Evolutionary conservation across 2,329 filamentous ascomycete species (phyloP).

Genomic region (Dactylonectria estremocensis): DNA sequence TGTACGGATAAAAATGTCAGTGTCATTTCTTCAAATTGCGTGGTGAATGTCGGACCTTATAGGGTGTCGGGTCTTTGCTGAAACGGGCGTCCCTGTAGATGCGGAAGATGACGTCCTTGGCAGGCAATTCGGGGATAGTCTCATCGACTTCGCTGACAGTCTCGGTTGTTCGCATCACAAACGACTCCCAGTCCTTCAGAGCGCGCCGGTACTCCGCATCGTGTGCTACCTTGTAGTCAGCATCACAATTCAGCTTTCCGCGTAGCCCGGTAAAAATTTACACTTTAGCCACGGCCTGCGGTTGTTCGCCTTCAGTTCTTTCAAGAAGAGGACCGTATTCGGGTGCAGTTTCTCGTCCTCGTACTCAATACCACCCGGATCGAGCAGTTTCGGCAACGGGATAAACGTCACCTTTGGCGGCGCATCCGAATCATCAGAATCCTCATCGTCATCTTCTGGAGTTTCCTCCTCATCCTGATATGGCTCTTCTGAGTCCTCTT

Average conservation of each 20-base stretch:
- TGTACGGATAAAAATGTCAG: conserved; percentile 49
- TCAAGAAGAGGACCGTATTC: conserved; percentile 72
- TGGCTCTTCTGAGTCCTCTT: conserved; percentile 47
- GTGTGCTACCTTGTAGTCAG: conserved; percentile 68
- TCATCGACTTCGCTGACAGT: conserved; percentile 81
- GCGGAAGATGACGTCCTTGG: conserved; percentile 89
- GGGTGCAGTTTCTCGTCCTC: conserved; percentile 67
- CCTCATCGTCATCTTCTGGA: conserved; percentile 42
- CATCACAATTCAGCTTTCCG: background rate
- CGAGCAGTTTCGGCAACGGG: conserved; percentile 55
- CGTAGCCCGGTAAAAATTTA: conserved; percentile 48
- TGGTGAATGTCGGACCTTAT: conserved; percentile 73
- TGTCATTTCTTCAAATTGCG: conserved; percentile 26
- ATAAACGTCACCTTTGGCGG: conserved; percentile 55
- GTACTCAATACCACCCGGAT: conserved; percentile 59
- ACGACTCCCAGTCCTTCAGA: conserved; percentile 85
- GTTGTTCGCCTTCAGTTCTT: conserved; percentile 73
- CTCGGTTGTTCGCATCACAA: conserved; percentile 80
- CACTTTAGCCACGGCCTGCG: conserved; percentile 72
- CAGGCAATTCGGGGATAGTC: conserved; percentile 87
- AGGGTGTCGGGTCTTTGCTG: conserved; percentile 86
- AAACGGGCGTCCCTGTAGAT: conserved; percentile 92
- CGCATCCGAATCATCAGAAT: conserved; percentile 52
- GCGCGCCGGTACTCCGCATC: conserved; percentile 85
- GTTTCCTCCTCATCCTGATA: conserved; percentile 46